phyloP scores from a whole-genome alignment of 352 stramenopile species.

The Globisporangium emineosum region DNA sequence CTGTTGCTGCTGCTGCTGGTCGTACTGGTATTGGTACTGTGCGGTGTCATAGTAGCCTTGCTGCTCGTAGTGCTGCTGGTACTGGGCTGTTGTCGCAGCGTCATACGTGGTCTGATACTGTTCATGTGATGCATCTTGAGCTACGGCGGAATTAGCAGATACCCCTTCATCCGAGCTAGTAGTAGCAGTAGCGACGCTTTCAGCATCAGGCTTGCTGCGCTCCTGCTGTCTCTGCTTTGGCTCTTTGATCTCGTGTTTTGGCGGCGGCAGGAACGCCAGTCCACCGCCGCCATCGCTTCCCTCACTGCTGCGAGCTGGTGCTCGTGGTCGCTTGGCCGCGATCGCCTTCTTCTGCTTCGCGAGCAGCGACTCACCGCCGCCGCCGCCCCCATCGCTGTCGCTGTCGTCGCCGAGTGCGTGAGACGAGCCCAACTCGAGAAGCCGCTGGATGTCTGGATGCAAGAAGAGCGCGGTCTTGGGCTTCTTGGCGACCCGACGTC shows the following conservation, averaged over 20 bases:
- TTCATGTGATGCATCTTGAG: slow-evolving; percentile 8
- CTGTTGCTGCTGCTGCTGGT: slow-evolving; percentile 33
- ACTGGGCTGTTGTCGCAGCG: slow-evolving; percentile 4
- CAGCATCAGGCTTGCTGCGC: background rate
- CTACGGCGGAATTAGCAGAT: background rate
- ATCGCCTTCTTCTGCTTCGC: slow-evolving; percentile 50
- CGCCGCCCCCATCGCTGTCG: slow-evolving; percentile 16
- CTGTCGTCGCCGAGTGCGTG: slow-evolving; percentile 22
- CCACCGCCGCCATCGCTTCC: background rate
- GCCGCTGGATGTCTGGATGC: slow-evolving; percentile 51
- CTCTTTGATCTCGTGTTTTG: slow-evolving; percentile 41
- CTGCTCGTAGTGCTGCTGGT: slow-evolving; percentile 16
- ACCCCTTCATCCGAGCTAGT: slow-evolving; percentile 12
- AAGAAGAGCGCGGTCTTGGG: slow-evolving; percentile 49
- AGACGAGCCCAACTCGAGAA: slow-evolving; percentile 40
- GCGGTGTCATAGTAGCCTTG: slow-evolving; percentile 21
- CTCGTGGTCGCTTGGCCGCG: slow-evolving; percentile 30
- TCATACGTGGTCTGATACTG: slow-evolving; percentile 9
- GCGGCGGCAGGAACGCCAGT: slow-evolving; percentile 61
- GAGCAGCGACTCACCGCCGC: slow-evolving; percentile 29
- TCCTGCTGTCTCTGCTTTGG: slow-evolving; percentile 40
- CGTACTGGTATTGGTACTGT: slow-evolving; percentile 40
- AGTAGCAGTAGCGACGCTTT: slow-evolving; percentile 14
- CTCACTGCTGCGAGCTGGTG: slow-evolving; percentile 10
- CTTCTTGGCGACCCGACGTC: slow-evolving; percentile 34